phyloP scores from a whole-genome alignment of 1,284 basidiomycete species.

The Ceratobasidium sp. region DNA sequence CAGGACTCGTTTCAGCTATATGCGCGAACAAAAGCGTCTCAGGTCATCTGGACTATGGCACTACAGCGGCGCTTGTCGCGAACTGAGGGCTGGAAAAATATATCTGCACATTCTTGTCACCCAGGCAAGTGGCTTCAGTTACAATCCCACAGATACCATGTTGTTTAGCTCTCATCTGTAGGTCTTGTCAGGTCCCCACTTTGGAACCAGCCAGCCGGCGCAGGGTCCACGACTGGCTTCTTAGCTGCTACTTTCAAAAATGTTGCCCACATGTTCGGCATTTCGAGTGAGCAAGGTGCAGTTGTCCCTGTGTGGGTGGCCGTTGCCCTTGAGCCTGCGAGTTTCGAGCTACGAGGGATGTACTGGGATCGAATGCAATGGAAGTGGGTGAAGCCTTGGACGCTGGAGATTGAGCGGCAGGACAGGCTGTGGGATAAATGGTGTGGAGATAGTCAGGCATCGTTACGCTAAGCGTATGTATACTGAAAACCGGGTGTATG shows the following conservation, averaged over 20 bases:
- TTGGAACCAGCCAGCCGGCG: conserved; percentile 18
- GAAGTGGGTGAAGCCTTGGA: conserved; percentile 41
- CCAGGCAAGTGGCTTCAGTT: conserved; percentile 33
- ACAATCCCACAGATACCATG: not conserved
- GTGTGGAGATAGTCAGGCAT: conserved; percentile 5
- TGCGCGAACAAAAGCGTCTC: conserved; percentile 39
- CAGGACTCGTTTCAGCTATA: conserved; percentile 33
- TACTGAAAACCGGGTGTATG: no score
- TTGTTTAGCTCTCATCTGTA: not conserved
- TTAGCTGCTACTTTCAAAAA: not conserved
- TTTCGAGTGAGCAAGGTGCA: conserved; percentile 42
- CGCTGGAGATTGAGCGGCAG: conserved; percentile 8
- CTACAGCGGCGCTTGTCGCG: conserved; percentile 25
- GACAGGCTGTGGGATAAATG: conserved; percentile 24
- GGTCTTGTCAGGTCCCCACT: conserved; percentile 24
- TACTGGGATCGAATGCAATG: conserved; percentile 43
- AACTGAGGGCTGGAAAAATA: conserved; percentile 24
- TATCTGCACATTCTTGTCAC: conserved; percentile 41
- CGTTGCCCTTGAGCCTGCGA: conserved; percentile 9
- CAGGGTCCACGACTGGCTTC: not conserved
- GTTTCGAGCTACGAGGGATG: conserved; percentile 35
- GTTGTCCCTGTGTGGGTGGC: conserved; percentile 41
- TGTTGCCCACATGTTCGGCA: conserved; percentile 24
- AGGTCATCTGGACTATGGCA: conserved; percentile 40
- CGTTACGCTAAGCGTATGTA: not conserved